phyloP scores from a whole-genome alignment of 1,139 yeast species.

The Dujonia santamariae region DNA sequence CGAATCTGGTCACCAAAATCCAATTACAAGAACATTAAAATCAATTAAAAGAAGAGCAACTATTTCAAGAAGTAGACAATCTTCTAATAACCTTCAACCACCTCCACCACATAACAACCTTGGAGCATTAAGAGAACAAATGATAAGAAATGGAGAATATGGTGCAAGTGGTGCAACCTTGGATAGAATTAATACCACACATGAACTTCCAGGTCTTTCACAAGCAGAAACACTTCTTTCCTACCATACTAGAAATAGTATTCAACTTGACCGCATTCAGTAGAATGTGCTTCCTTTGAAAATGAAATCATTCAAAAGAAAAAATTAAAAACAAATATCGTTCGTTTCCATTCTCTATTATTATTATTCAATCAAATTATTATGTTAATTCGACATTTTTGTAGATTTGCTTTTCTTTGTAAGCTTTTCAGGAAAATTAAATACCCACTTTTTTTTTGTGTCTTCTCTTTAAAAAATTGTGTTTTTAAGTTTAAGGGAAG shows the following conservation, averaged over 20 bases:
- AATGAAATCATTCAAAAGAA: too few relatives aligned
- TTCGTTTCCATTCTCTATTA: background rate
- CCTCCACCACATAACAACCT: conserved; percentile 27
- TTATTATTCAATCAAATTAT: too few relatives aligned
- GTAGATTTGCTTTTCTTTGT: too few relatives aligned
- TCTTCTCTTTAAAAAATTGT: too few relatives aligned
- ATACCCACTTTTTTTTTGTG: too few relatives aligned
- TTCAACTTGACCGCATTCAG: conserved; percentile 12
- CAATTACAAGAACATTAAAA: conserved; percentile 32
- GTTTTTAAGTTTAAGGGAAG: too few relatives aligned
- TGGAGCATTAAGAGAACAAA: conserved; percentile 37
- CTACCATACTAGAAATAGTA: conserved; percentile 42
- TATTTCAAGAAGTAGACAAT: conserved; percentile 17
- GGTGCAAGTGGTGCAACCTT: conserved; percentile 30
- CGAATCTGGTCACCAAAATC: conserved; percentile 16
- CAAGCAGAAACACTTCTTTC: conserved; percentile 49
- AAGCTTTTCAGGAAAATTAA: too few relatives aligned
- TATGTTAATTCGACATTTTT: too few relatives aligned
- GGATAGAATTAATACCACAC: conserved; percentile 43
- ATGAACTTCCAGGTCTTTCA: conserved; percentile 49
- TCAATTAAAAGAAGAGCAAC: conserved; percentile 35
- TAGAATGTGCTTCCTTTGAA: too few relatives aligned
- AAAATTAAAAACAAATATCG: background rate
- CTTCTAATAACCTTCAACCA: conserved; percentile 25
- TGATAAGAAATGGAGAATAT: conserved; percentile 41